phyloP scores from a whole-genome alignment of 2,329 filamentous ascomycete genomes.

The Achaetomium macrosporum region DNA sequence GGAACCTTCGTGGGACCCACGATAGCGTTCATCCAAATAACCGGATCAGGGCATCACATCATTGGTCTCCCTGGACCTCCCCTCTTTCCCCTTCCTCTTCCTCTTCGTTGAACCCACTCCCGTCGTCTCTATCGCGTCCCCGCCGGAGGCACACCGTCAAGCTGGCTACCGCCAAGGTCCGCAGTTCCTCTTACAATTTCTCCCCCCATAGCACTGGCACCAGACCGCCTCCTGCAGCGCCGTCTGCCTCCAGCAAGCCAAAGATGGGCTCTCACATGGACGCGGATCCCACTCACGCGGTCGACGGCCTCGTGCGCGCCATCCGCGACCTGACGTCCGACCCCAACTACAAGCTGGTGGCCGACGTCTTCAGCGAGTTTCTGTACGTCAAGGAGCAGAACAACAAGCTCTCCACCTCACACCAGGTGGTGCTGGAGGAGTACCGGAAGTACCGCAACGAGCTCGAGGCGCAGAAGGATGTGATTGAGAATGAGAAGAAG shows the following conservation, averaged over 20 bases:
- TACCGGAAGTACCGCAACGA: constrained; percentile 31
- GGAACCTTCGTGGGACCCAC: constrained; percentile 11
- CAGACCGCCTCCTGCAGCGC: not conserved
- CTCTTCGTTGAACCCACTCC: not conserved
- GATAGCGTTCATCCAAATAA: constrained; percentile 10
- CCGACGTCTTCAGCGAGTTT: constrained; percentile 31
- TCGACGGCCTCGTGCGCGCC: constrained; percentile 31
- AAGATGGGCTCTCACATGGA: constrained; percentile 20
- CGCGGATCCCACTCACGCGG: constrained; percentile 23
- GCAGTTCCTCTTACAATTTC: not conserved
- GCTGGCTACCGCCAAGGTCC: constrained; percentile 14
- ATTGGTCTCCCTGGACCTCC: not conserved
- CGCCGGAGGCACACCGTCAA: constrained; percentile 2
- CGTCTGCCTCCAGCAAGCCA: constrained; percentile 8
- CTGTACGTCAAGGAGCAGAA: constrained; percentile 30
- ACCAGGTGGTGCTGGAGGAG: constrained; percentile 31
- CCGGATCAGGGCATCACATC: not conserved
- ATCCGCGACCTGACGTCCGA: constrained; percentile 31
- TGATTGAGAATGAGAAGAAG: constrained; percentile 25
- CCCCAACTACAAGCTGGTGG: constrained; percentile 31
- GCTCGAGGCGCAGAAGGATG: constrained; percentile 26
- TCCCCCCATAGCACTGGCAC: constrained; percentile 1
- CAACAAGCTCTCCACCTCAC: constrained; percentile 27
- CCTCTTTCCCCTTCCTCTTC: not conserved
- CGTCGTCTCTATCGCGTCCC: not conserved